Evolutionary conservation across 306 rosid genomes (phyloP).

Genomic region (Citrullus mucosospermus): DNA sequence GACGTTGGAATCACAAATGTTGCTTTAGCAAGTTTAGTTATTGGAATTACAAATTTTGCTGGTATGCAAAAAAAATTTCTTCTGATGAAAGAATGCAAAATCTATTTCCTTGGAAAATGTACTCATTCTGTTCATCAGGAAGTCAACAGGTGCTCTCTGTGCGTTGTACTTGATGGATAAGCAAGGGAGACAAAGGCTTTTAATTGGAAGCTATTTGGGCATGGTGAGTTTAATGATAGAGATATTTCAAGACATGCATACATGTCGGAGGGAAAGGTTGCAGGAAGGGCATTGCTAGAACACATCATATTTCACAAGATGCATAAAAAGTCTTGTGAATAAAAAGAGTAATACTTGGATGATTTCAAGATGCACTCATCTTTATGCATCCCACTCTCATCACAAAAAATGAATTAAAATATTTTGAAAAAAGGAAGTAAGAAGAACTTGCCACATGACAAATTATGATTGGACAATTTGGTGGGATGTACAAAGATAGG

Average conservation of each 20-base stretch:
- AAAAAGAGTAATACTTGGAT: too few relatives aligned
- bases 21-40: slow-evolving; percentile 60
- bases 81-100: background rate
- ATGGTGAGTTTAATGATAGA: slow-evolving; percentile 44
- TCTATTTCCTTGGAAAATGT: slow-evolving; percentile 13
- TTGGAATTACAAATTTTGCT: slow-evolving; percentile 80
- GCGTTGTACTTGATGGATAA: slow-evolving; percentile 68
- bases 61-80: slow-evolving; percentile 30
- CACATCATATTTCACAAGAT: background rate
- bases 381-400: too few relatives aligned
- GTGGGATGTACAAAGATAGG: too few relatives aligned
- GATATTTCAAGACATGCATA: background rate
- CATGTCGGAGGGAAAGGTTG: background rate
- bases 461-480: too few relatives aligned
- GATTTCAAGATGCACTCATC: too few relatives aligned
- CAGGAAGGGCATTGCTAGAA: background rate
- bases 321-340: background rate
- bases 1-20: slow-evolving; percentile 63
- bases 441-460: too few relatives aligned
- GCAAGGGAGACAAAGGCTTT: slow-evolving; percentile 75
- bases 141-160: slow-evolving; percentile 51
- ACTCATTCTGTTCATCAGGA: slow-evolving; percentile 17
- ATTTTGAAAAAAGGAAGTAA: too few relatives aligned
- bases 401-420: too few relatives aligned
- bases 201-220: slow-evolving; percentile 78